Conservation (phyloP, 148 eudicot species). For the Rhododendron simsii region DNA sequence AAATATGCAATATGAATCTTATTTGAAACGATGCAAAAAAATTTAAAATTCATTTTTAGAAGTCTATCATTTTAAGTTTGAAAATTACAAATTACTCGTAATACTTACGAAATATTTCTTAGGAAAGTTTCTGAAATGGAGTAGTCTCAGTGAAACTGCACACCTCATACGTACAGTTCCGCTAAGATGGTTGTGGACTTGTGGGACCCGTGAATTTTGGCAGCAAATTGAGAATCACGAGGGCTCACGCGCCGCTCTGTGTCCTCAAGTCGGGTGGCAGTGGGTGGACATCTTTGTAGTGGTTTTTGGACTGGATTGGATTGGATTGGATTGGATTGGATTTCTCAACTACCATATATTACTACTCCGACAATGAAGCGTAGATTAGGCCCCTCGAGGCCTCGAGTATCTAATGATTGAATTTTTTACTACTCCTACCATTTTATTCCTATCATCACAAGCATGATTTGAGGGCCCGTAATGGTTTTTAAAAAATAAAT, state of each 20-base stretch:
- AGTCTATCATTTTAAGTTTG: too few relatives aligned
- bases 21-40: too few relatives aligned
- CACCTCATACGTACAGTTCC: background rate
- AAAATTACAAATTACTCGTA: too few relatives aligned
- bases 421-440: background rate
- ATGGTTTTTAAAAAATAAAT: too few relatives aligned
- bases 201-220: background rate
- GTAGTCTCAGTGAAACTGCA: too few relatives aligned
- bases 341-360: background rate
- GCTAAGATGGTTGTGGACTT: background rate
- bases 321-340: background rate
- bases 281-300: background rate
- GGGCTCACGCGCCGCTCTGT: slow-evolving; percentile 10
- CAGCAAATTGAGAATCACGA: background rate
- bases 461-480: background rate
- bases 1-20: too few relatives aligned
- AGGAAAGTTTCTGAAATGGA: too few relatives aligned
- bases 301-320: background rate
- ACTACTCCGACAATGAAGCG: background rate
- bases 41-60: too few relatives aligned
- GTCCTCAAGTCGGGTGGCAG: background rate
- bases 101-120: too few relatives aligned
- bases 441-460: background rate
- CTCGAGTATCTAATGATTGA: slow-evolving; percentile 9
- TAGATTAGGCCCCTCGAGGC: slow-evolving; percentile 5